phyloP scores from a whole-genome alignment of 176 grass and related monocot genomes.

The Phoenix dactylifera region DNA sequence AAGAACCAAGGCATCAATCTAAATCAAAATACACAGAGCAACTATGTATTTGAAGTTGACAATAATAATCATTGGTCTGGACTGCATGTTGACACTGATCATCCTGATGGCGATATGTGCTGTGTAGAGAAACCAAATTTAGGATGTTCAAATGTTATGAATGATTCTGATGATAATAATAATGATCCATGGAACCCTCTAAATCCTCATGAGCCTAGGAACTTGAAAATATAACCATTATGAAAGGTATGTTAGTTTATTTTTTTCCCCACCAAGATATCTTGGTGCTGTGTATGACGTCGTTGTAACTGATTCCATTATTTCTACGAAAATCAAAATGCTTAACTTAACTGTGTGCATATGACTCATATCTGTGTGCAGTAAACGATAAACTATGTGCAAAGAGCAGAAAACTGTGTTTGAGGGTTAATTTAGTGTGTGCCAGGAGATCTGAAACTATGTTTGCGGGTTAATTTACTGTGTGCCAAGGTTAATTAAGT shows the following conservation, averaged over 20 bases:
- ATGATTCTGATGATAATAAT: slow-evolving; percentile 56
- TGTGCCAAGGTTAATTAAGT: too few species aligned
- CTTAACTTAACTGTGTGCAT: too few species aligned
- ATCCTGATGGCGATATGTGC: slow-evolving; percentile 22
- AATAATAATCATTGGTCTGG: slow-evolving; percentile 23
- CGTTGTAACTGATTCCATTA: too few species aligned
- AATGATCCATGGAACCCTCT: slow-evolving; percentile 68
- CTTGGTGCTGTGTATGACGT: background rate
- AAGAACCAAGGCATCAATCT: slow-evolving; percentile 31
- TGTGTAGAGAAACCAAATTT: slow-evolving; percentile 36
- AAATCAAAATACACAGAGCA: slow-evolving; percentile 22
- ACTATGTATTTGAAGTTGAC: slow-evolving; percentile 18
- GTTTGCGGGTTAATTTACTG: too few species aligned
- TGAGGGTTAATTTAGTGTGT: too few species aligned
- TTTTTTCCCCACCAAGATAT: slow-evolving; percentile 11
- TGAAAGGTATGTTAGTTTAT: slow-evolving; percentile 44
- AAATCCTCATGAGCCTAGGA: slow-evolving; percentile 76
- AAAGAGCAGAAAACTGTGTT: too few species aligned
- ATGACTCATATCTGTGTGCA: too few species aligned
- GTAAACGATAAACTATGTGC: too few species aligned
- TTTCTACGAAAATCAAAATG: too few species aligned
- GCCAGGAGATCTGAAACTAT: too few species aligned
- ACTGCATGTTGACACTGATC: slow-evolving; percentile 19
- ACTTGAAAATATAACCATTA: slow-evolving; percentile 71
- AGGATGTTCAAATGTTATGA: slow-evolving; percentile 28